phyloP scores from a whole-genome alignment of 306 rosid genomes.

The Trifolium fragiferum region DNA sequence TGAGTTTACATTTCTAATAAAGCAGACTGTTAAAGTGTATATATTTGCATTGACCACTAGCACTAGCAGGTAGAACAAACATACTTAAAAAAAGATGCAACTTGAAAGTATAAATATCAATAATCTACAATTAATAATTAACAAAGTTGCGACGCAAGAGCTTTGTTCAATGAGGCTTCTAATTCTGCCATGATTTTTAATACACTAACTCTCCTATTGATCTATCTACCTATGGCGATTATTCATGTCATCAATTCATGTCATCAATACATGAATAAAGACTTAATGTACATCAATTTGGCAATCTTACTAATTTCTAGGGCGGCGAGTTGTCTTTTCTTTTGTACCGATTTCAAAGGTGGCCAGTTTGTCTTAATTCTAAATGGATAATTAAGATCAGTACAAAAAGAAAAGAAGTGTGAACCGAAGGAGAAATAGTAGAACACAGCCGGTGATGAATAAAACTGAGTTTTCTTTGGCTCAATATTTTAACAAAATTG shows the following conservation, averaged over 20 bases:
- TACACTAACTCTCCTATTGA: neutral
- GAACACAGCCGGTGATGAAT: neutral
- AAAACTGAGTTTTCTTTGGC: neutral
- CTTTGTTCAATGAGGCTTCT: conserved; percentile 19
- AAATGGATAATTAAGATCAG: conserved; percentile 17
- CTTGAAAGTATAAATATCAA: conserved; percentile 8
- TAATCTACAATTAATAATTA: neutral
- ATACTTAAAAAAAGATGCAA: neutral
- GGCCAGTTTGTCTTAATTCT: conserved; percentile 13
- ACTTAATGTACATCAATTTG: conserved; percentile 39
- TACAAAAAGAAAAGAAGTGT: neutral
- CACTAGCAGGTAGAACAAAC: neutral
- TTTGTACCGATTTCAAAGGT: conserved; percentile 4
- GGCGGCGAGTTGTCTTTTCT: conserved; percentile 19
- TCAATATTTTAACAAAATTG: conserved; percentile 64
- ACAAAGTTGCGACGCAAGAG: neutral
- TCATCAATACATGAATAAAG: conserved; percentile 27
- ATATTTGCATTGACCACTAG: neutral
- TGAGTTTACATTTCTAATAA: neutral
- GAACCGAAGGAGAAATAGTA: neutral
- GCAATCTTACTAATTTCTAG: conserved; percentile 35
- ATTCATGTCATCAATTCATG: conserved; percentile 31
- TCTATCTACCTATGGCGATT: conserved; percentile 28
- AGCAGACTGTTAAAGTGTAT: neutral
- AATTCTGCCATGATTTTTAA: too few species aligned